A percentile compares a stretch with the other conserved stretches of the same genome.
phyloP scores from a whole-genome alignment of 2,329 filamentous ascomycete species.

The Teratosphaeria viscida region DNA sequence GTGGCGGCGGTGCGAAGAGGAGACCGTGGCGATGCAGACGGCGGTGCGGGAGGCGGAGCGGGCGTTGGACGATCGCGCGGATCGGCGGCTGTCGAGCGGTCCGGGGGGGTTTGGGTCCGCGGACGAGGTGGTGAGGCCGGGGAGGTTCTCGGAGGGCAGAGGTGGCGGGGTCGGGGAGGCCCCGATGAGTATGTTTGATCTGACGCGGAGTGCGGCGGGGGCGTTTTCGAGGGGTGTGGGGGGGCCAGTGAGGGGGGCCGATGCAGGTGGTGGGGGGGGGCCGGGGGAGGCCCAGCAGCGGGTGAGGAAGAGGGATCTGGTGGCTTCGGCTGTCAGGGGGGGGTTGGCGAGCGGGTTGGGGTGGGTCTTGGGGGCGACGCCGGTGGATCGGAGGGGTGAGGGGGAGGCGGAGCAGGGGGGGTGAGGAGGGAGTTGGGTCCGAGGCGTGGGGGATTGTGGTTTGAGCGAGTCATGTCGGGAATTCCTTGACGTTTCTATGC shows the following conservation, averaged over 20 bases:
- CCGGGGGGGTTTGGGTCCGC: constrained; percentile 1
- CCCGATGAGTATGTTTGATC: constrained; percentile 44
- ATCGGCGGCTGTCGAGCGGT: constrained; percentile 30
- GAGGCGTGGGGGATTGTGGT: too few relatives aligned
- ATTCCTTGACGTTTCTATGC: too few relatives aligned
- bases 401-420: neutral
- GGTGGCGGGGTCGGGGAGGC: constrained; percentile 29
- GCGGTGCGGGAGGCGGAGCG: constrained; percentile 58
- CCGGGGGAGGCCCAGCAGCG: constrained; percentile 26
- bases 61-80: constrained; percentile 59
- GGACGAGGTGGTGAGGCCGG: constrained; percentile 26
- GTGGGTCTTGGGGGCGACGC: constrained; percentile 49
- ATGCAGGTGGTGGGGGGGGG: neutral
- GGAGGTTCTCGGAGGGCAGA: constrained; percentile 34
- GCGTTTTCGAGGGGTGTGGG: constrained; percentile 27
- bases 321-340: constrained; percentile 54
- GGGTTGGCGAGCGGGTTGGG: constrained; percentile 53
- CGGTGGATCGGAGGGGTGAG: constrained; percentile 10
- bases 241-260: neutral
- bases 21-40: constrained; percentile 56
- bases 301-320: constrained; percentile 62
- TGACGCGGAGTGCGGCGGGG: constrained; percentile 39
- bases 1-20: constrained; percentile 68
- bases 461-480: too few relatives aligned
- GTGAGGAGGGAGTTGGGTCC: neutral